phyloP scores from a whole-genome alignment of 441 rosid species.

The Gossypium davidsonii region DNA sequence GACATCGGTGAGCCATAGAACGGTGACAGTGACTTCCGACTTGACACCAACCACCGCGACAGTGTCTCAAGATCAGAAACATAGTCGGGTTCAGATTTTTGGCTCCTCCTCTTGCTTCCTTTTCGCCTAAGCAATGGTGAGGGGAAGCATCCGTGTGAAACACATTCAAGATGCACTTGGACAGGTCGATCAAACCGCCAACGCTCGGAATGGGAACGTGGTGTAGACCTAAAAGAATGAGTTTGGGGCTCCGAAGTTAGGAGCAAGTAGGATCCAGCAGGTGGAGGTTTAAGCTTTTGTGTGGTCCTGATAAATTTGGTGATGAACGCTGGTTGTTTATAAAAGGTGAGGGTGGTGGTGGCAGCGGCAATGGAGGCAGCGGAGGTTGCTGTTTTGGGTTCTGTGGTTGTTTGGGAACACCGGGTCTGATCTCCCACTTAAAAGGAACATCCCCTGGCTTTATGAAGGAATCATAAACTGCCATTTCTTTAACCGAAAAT shows the following conservation, averaged over 20 bases:
- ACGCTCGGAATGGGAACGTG: conserved; percentile 50
- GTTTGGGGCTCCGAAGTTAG: conserved; percentile 35
- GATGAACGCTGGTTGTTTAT: conserved; percentile 25
- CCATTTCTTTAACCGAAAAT: conserved; percentile 25
- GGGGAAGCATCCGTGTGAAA: conserved; percentile 65
- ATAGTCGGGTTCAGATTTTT: conserved; percentile 28
- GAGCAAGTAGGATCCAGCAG: conserved; percentile 30
- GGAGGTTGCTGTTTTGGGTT: conserved; percentile 8
- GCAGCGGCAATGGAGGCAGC: conserved; percentile 3
- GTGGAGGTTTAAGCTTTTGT: conserved; percentile 60
- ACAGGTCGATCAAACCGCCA: conserved; percentile 44
- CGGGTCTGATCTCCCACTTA: conserved; percentile 97
- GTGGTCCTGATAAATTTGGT: not conserved
- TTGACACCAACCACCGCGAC: conserved; percentile 53
- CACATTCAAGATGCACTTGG: conserved; percentile 31
- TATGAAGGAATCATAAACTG: conserved; percentile 59
- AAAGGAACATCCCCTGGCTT: conserved; percentile 77
- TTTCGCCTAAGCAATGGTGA: conserved; percentile 38
- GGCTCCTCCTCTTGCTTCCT: conserved; percentile 31
- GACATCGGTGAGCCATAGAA: conserved; percentile 50
- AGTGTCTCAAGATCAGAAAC: conserved; percentile 36
- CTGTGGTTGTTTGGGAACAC: conserved; percentile 58
- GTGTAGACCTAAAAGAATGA: conserved; percentile 56
- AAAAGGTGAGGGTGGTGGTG: conserved; percentile 32
- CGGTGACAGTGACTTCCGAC: conserved; percentile 49